Evolutionary conservation across 2,329 filamentous ascomycete species (phyloP), one percentile per base, ranked within the genome.

Genomic region (Periconia macrospinosa): DNA sequence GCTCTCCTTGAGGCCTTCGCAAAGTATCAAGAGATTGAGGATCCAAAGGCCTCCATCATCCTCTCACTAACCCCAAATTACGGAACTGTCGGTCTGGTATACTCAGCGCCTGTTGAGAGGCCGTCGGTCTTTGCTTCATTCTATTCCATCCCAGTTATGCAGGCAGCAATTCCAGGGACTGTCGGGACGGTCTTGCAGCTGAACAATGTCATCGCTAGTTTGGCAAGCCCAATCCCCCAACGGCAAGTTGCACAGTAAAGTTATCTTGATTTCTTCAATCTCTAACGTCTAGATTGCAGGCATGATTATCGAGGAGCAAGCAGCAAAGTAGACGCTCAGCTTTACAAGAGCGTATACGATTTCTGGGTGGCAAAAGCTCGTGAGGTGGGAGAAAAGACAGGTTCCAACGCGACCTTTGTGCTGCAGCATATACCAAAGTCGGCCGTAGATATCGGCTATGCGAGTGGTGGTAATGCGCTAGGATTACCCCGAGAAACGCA

Each of bases 341-440:
- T 68, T 5, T 66, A 68, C 47, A 62, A 64, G 46, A 62, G 68
- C 15, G 63, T 69, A 6, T 65, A 67, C 30, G 19, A 18, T 15
- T 6, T 30, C 13, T 55, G 48, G 48, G 35, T 19, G 14, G 14
- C 23, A 23, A 44, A 42, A n/a, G 52, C 52, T 15, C 27, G 30
- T 2, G 42, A 18, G 6, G 40, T 41, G 2, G 15, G 41, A 17
- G 48, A 23, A 5, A 40, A 13, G 15, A 55, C 52, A 13, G 48
- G 43, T 8, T 43, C 43, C 2, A 51, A 47, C 20, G 30, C 41
- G 18, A 51, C 52, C 14, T 53, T 53, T 27, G 45, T 49, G 19
- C 27, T 51, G 6, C 52, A 55, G 33, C 48, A 41, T 30, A 41
- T 55, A 19, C 43, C 43, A 2, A 13, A 33, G 3, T 23, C 17